Evolutionary conservation across 2,329 filamentous ascomycete species (phyloP), one percentile per base, ranked within the genome.

Genomic region (Verticillium dahliae): DNA sequence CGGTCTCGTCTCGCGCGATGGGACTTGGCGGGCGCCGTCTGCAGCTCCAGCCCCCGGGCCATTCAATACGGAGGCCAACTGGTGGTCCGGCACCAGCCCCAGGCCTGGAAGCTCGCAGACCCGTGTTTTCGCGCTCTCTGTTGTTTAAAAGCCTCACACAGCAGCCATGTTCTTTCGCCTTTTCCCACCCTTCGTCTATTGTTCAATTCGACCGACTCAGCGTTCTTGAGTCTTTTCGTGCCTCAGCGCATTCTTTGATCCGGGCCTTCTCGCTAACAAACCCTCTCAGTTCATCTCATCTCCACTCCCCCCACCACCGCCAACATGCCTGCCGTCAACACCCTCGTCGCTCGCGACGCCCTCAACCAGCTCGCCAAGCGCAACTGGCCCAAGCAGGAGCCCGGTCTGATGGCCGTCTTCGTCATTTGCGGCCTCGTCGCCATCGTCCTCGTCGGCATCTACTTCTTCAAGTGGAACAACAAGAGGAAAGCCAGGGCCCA

Each of bases 321-420:
- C 45, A 56, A 34, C 13, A 56, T 56, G 54, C 54, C 54, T 56
- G 54, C 54, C 54, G 33, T 56, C 54, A 56, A 56, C 54, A 35
- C 54, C 54, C 27, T 56, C 54, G 54, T 56, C 54, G 54, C 54
- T 35, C 54, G 54, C 54, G 54, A 56, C 33, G 54, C 54, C 27
- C 27, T 35, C 10, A 33, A 56, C 54, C 78, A 68, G 75, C 75
- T 86, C 64, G 70, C 75, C 69, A 85, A 81, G 77, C 80, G 79
- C 64, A 84, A 86, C 77, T 88, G 83, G 81, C 83, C 85, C 31
- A 67, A 73, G 63, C 68, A 73, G 37, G 82, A 88, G 69, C 78
- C 81, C 55, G 85, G 85, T 72, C 84, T 87, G 65, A 78, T 88
- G 58, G 75, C 87, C 65, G 85, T 88, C 61, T 85, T 88, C 73